Conservation (phyloP, 108 stramenopile species). For the Cylindrotheca closterium region DNA sequence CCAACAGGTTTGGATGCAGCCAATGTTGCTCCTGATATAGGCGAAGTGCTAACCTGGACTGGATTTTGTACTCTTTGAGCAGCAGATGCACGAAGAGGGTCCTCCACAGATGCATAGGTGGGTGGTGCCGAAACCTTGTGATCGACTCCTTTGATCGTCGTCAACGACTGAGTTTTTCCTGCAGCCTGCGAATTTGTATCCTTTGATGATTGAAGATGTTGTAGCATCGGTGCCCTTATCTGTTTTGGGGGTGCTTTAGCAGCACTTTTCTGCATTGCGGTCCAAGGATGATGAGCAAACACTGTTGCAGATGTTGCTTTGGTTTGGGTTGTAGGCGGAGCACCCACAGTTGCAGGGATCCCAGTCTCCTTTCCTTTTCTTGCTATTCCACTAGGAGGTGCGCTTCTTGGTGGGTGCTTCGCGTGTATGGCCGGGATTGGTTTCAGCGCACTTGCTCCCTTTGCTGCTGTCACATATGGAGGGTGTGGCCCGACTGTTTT, state of each 20-base stretch:
- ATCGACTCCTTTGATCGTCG: too few relatives aligned
- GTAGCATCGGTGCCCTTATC: background rate
- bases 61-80: too few relatives aligned
- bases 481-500: background rate
- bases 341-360: background rate
- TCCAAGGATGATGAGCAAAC: too few relatives aligned
- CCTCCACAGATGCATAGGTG: too few relatives aligned
- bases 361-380: too few relatives aligned
- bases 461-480: background rate
- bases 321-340: background rate
- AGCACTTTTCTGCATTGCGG: background rate
- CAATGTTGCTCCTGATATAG: background rate
- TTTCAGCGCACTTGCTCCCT: background rate
- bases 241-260: background rate
- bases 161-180: background rate
- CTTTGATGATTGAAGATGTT: too few relatives aligned
- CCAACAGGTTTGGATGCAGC: background rate
- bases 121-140: too few relatives aligned
- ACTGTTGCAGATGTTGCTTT: background rate
- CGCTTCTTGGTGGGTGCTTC: background rate
- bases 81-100: too few relatives aligned
- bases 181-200: background rate
- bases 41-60: too few relatives aligned
- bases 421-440: background rate
- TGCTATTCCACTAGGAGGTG: background rate